Percentiles rank a stretch among this genome's conserved stretches.
Evolutionary conservation across 441 rosid species (phyloP).

Genomic region (Rhodomyrtus psidioides): DNA sequence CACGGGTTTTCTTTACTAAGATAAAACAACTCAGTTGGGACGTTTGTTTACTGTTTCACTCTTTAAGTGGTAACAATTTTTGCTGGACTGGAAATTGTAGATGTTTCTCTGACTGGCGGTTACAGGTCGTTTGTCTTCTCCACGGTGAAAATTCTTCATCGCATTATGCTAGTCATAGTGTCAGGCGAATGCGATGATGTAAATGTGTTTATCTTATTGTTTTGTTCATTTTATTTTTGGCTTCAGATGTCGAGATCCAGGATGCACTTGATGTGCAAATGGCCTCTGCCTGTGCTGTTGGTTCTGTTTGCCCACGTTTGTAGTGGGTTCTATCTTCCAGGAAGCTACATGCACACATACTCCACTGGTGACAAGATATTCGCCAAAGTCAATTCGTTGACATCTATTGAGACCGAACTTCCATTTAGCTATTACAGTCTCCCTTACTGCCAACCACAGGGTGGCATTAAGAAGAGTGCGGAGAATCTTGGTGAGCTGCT

Average conservation of each 20-base stretch:
- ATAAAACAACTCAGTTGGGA: neutral
- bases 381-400: conserved; percentile 86
- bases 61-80: neutral
- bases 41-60: neutral
- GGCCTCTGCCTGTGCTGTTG: conserved; percentile 21
- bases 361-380: conserved; percentile 32
- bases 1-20: neutral
- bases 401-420: conserved; percentile 92
- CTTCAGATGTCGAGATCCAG: neutral
- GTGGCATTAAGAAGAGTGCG: conserved; percentile 73
- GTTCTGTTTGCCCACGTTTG: conserved; percentile 29
- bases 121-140: neutral
- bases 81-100: neutral
- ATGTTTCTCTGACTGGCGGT: neutral
- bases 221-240: neutral
- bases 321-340: conserved; percentile 79
- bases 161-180: neutral
- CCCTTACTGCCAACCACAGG: conserved; percentile 67
- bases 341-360: conserved; percentile 82
- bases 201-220: neutral
- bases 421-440: conserved; percentile 81
- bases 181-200: neutral
- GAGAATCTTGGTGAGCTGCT: conserved; percentile 98
- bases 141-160: neutral
- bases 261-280: neutral